phyloP scores from a whole-genome alignment of 2,329 filamentous ascomycete genomes.

The Colletotrichum aenigma region DNA sequence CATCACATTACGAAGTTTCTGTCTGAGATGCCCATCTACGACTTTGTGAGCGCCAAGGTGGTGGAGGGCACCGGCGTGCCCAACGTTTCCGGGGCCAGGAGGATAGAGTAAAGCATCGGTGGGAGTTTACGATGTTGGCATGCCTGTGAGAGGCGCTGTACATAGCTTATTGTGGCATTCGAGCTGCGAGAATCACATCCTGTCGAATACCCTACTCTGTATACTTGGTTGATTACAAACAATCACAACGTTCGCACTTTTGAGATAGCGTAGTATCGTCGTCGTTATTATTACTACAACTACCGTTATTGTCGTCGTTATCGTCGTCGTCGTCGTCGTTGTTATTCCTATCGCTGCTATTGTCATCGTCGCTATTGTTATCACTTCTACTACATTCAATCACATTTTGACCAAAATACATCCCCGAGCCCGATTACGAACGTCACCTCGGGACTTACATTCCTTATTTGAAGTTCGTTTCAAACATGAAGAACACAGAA shows the following conservation, averaged over 20 bases:
- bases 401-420: not conserved
- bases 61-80: constrained; percentile 58
- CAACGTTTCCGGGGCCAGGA: constrained; percentile 38
- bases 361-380: too few relatives aligned
- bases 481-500: not conserved
- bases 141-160: not conserved
- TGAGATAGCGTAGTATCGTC: too few relatives aligned
- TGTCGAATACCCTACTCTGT: not conserved
- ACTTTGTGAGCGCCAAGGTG: constrained; percentile 58
- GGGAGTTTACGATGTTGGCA: not conserved
- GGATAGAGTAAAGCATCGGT: not conserved
- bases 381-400: too few relatives aligned
- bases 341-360: too few relatives aligned
- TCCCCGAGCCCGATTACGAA: not conserved
- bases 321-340: too few relatives aligned
- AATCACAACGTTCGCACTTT: not conserved
- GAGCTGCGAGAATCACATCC: not conserved
- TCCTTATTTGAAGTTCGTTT: not conserved
- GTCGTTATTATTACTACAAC: too few relatives aligned
- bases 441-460: not conserved
- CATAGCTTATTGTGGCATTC: not conserved
- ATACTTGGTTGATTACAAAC: not conserved
- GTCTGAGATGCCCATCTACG: constrained; percentile 61
- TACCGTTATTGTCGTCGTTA: too few relatives aligned
- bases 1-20: constrained; percentile 60